Base-by-base conservation (phyloP, 768 basidiomycete species). In the Mycena haematopus region DNA sequence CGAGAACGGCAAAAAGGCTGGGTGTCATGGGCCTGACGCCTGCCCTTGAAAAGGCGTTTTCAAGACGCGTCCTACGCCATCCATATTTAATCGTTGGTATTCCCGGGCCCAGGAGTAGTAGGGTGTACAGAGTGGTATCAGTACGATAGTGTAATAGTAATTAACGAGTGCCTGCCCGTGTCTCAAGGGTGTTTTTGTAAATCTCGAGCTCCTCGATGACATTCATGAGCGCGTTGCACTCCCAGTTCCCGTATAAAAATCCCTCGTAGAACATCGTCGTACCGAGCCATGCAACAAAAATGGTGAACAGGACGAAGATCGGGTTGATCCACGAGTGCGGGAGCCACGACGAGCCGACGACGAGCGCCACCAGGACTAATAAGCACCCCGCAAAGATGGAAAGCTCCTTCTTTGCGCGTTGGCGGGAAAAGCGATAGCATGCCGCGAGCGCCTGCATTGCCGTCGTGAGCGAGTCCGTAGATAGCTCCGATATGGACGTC, bases 231-330 rank as follows among this genome's bases (percentile, higher is more conserved):
- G 92, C 90, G 65, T 90, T 94, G 56, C 85, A 83, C 76, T 99
- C 96, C 95, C 96, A 99, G 44, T 88, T 84, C 1, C 95, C 96
- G 66, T 89, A 96, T 13, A 99, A 79, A 72, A 96, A 98, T 1
- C 96, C 96, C 45, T 90, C 85, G 67, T 98, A 97, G 19, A 99
- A 79, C 86, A 95, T 89, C 0, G 95, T 98, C 6, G 95, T 95
- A 10, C 87, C 92, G 46, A 87, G 75, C 85, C 92, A 96, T 2
- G 94, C 84, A 29, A 90, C 71, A 67, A 86, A 81, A n/a, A 91
- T 79, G 5, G 90, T 90, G 57, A 91, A 78, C 6, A 96, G 63
- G 22, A 93, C 81, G 74, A 93, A 87, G 47, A 97, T 80, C 14
- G 95, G 91, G 68, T 88, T 91, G 65, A 92, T 78, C 84, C 87